phyloP scores from a whole-genome alignment of 1,284 basidiomycete genomes.

The Trichosporon ovoides region DNA sequence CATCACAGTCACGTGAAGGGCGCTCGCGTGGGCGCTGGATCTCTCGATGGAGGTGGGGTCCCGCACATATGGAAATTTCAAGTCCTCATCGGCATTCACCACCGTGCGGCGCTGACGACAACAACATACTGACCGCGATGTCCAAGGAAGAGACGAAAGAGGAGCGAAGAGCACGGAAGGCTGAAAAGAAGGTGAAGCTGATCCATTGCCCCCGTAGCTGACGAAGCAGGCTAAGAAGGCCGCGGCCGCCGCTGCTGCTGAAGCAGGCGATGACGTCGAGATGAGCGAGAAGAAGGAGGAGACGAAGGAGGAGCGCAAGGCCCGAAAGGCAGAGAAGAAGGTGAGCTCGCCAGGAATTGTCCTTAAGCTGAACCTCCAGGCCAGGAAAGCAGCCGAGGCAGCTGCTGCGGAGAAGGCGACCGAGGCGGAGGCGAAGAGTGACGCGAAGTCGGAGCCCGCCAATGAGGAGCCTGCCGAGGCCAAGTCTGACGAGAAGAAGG shows the following conservation, averaged over 20 bases:
- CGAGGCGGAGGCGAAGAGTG: background rate
- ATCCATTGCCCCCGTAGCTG: background rate
- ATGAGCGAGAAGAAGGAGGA: constrained; percentile 9
- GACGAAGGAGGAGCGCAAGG: constrained; percentile 26
- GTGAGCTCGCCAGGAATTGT: background rate
- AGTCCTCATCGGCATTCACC: background rate
- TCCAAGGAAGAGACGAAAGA: constrained; percentile 9
- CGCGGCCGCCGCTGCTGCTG: background rate
- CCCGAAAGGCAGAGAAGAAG: constrained; percentile 19
- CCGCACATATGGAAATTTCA: background rate
- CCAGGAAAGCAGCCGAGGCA: constrained; percentile 10
- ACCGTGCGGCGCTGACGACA: too few relatives aligned
- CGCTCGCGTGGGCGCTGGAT: too few relatives aligned
- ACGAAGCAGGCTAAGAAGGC: background rate
- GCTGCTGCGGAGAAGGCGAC: background rate
- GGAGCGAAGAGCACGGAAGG: constrained; percentile 9
- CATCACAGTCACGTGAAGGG: background rate
- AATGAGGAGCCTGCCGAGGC: too few relatives aligned
- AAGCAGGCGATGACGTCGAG: background rate
- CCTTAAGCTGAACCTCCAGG: constrained; percentile 3
- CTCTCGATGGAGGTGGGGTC: background rate
- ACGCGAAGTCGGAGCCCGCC: too few relatives aligned
- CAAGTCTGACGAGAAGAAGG: constrained; percentile 7
- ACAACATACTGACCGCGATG: background rate
- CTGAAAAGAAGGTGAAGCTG: background rate